A percentile compares a stretch with the other conserved stretches of the same genome.
Evolutionary conservation across 306 rosid genomes (phyloP).

Genomic region (Lupinus albus): DNA sequence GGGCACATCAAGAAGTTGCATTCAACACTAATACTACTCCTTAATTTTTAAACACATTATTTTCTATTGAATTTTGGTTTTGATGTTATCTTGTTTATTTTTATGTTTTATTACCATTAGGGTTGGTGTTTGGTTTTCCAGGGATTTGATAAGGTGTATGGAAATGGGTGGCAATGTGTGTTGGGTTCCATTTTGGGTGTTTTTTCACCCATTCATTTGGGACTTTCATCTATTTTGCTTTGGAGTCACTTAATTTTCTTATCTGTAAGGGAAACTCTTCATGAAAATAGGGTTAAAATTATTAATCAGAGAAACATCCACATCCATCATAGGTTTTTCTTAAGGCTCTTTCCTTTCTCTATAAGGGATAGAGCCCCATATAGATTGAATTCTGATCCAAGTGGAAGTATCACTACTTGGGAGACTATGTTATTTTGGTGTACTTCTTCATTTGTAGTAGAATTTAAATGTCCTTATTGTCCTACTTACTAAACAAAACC

Average conservation of each 20-base stretch:
- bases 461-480: no score
- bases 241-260: slow-evolving; percentile 77
- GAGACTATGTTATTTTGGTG: no score
- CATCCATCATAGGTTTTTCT: not conserved
- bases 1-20: slow-evolving; percentile 72
- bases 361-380: no score
- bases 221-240: slow-evolving; percentile 72
- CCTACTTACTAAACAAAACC: no score
- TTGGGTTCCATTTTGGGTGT: slow-evolving; percentile 81
- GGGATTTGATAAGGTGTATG: slow-evolving; percentile 75
- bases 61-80: not conserved
- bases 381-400: no score
- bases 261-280: slow-evolving; percentile 64
- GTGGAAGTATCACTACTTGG: no score
- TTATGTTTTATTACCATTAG: not conserved
- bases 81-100: not conserved
- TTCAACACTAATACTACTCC: not conserved
- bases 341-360: no score
- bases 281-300: slow-evolving; percentile 23
- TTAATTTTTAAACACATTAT: no score
- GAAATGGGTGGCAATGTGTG: slow-evolving; percentile 87
- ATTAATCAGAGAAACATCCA: slow-evolving; percentile 24
- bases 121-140: slow-evolving; percentile 35
- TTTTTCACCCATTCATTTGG: slow-evolving; percentile 72
- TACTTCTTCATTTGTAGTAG: no score